These are phyloP conservation scores for Sonneratia caseolaris DNA, from an alignment of 345 rosid genomes.

Conservation along the genomic window DNA sequence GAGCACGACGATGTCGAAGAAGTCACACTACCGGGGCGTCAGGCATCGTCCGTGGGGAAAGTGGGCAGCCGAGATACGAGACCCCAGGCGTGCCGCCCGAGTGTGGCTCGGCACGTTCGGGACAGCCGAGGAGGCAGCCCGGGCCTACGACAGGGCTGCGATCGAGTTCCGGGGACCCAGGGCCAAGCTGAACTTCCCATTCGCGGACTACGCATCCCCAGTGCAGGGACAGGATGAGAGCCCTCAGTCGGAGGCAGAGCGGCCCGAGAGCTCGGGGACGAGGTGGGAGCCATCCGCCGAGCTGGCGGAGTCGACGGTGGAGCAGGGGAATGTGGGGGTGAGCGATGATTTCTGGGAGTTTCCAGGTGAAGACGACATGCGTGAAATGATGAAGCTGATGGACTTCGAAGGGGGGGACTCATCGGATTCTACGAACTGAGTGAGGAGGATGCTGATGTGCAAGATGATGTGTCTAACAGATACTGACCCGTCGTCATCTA, in stretches of 20 bases:
- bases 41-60: slow-evolving; percentile 98
- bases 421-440: slow-evolving; percentile 42
- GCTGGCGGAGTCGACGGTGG: not conserved
- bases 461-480: too few species aligned
- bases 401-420: slow-evolving; percentile 49
- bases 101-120: slow-evolving; percentile 94
- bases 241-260: not conserved
- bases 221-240: not conserved
- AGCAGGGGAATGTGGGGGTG: slow-evolving; percentile 12
- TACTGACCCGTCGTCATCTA: not conserved
- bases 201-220: slow-evolving; percentile 23
- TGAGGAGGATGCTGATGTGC: not conserved
- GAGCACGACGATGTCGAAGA: slow-evolving; percentile 24
- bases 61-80: slow-evolving; percentile 96
- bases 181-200: slow-evolving; percentile 51
- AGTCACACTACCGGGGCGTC: slow-evolving; percentile 76
- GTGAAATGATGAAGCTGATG: slow-evolving; percentile 50
- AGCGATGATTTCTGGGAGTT: slow-evolving; percentile 25
- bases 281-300: too few species aligned
- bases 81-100: slow-evolving; percentile 58
- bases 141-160: slow-evolving; percentile 78
- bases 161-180: slow-evolving; percentile 38
- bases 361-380: slow-evolving; percentile 34
- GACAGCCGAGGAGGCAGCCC: slow-evolving; percentile 90
- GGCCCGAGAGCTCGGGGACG: not conserved